Evolutionary conservation across 2,329 filamentous ascomycete genomes (phyloP).

Genomic region (Pseudocercospora fijiensis): DNA sequence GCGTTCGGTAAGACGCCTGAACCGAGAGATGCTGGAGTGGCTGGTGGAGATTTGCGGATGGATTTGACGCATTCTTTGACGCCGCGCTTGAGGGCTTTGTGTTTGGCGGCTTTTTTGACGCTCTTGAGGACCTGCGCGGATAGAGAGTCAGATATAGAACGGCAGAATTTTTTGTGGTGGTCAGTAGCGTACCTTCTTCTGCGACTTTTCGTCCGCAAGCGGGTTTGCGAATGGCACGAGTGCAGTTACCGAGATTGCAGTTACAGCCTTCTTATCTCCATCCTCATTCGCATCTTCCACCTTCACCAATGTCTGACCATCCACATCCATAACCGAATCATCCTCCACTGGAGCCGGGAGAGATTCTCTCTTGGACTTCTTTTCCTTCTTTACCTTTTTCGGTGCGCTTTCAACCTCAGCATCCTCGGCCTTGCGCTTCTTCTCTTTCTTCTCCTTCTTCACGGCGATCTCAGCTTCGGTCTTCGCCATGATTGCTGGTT

Average conservation of each 20-base stretch:
- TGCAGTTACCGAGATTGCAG: slow-evolving; percentile 46
- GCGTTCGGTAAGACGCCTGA: slow-evolving; percentile 57
- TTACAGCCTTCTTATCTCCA: slow-evolving; percentile 45
- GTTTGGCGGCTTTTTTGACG: slow-evolving; percentile 77
- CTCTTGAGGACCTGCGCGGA: slow-evolving; percentile 51
- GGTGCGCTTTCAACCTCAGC: slow-evolving; percentile 25
- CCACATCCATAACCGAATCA: slow-evolving; percentile 30
- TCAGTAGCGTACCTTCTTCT: slow-evolving; percentile 56
- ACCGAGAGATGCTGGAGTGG: slow-evolving; percentile 59
- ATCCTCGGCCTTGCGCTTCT: slow-evolving; percentile 38
- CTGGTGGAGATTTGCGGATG: slow-evolving; percentile 82
- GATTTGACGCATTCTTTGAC: slow-evolving; percentile 99
- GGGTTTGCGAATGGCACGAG: slow-evolving; percentile 83
- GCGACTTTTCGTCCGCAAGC: slow-evolving; percentile 73
- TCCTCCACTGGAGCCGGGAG: slow-evolving; percentile 46
- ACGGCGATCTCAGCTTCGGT: slow-evolving; percentile 37
- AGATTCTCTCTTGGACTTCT: slow-evolving; percentile 57
- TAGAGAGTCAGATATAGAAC: background rate
- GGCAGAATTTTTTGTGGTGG: background rate
- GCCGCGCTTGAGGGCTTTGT: slow-evolving; percentile 93
- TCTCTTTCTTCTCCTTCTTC: slow-evolving; percentile 41
- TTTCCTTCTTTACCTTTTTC: slow-evolving; percentile 57
- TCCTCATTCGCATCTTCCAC: slow-evolving; percentile 44
- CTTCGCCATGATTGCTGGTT: slow-evolving; percentile 39
- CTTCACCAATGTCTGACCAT: slow-evolving; percentile 38